These are phyloP conservation scores for Salix brachista DNA, from an alignment of 345 rosid species.

Conservation along the genomic window DNA sequence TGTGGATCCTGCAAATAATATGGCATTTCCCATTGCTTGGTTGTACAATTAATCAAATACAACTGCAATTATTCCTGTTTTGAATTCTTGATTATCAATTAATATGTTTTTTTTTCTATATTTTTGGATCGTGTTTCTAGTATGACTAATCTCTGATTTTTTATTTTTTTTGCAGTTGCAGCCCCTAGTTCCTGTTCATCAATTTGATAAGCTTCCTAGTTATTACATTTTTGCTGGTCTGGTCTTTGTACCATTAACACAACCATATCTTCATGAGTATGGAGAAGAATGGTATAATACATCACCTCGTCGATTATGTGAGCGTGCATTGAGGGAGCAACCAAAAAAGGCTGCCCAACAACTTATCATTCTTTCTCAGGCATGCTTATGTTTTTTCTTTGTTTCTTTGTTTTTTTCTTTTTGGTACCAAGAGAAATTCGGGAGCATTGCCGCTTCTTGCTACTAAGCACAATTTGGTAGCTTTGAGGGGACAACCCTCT, in stretches of 20 bases:
- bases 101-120: neutral
- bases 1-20: neutral
- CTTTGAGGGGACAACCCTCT: neutral
- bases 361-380: slow-evolving; percentile 88
- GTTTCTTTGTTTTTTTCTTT: neutral
- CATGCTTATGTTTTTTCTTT: slow-evolving; percentile 18
- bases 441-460: neutral
- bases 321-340: slow-evolving; percentile 67
- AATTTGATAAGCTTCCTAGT: slow-evolving; percentile 78
- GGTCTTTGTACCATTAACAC: slow-evolving; percentile 77
- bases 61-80: neutral
- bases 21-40: neutral
- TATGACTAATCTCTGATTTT: neutral
- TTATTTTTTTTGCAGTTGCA: slow-evolving; percentile 53
- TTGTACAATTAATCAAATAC: neutral
- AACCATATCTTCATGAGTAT: slow-evolving; percentile 83
- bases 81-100: neutral
- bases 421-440: neutral
- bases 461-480: neutral
- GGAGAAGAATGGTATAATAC: slow-evolving; percentile 95
- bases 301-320: slow-evolving; percentile 78
- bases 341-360: slow-evolving; percentile 71
- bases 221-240: slow-evolving; percentile 94
- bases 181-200: slow-evolving; percentile 86
- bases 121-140: neutral